phyloP scores from a whole-genome alignment of 2,329 filamentous ascomycete genomes.

The Claviceps sorghi region DNA sequence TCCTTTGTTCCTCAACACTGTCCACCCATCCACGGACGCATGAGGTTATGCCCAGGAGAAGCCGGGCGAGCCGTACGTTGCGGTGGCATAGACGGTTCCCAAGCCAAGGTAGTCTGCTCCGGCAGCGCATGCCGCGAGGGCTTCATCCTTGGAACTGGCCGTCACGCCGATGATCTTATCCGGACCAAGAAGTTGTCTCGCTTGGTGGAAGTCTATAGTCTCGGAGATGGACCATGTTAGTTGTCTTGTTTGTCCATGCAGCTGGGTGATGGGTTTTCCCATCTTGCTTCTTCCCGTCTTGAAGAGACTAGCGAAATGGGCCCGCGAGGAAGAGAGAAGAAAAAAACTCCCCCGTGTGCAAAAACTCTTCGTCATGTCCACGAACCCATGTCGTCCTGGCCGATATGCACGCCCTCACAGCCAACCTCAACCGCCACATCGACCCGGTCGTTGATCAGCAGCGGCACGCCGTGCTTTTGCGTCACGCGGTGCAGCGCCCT shows the following conservation, averaged over 20 bases:
- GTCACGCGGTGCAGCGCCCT: conserved; percentile 59
- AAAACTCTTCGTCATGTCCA: conserved; percentile 2
- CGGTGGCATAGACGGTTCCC: conserved; percentile 75
- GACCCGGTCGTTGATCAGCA: conserved; percentile 86
- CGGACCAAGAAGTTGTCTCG: conserved; percentile 57
- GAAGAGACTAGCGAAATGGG: background rate
- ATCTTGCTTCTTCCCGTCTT: background rate
- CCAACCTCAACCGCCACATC: conserved; percentile 76
- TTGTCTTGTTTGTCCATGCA: background rate
- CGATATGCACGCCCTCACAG: conserved; percentile 86
- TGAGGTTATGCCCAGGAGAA: background rate
- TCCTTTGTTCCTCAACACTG: background rate
- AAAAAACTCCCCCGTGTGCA: background rate
- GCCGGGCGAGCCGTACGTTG: conserved; percentile 41
- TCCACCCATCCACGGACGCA: background rate
- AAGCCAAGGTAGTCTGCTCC: conserved; percentile 89
- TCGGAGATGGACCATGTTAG: background rate
- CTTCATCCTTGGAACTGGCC: conserved; percentile 61
- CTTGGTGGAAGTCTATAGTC: conserved; percentile 20
- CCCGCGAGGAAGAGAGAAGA: background rate
- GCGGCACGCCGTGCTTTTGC: conserved; percentile 50
- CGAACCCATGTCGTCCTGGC: conserved; percentile 81
- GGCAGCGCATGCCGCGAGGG: conserved; percentile 51
- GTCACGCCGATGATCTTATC: conserved; percentile 80
- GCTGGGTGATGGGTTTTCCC: background rate